Conservation (phyloP, 371 early-diverging fungal species). For the Mucor circinelloides region DNA sequence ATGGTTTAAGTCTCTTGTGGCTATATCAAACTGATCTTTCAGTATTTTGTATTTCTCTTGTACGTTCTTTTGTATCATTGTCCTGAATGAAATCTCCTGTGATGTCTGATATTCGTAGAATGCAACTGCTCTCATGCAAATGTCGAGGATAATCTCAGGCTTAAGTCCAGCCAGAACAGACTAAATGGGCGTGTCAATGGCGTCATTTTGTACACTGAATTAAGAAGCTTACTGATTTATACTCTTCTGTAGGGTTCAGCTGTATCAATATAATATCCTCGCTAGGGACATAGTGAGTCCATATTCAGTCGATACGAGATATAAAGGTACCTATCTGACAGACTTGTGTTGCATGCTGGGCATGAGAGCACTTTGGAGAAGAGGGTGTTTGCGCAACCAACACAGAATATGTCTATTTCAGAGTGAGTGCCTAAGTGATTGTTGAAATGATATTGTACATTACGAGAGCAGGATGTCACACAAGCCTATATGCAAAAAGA, state of each 20-base stretch:
- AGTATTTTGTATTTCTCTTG: conserved; percentile 49
- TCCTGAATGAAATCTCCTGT: conserved; percentile 67
- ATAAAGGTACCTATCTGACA: conserved; percentile 36
- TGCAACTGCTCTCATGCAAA: conserved; percentile 71
- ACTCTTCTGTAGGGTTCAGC: conserved; percentile 75
- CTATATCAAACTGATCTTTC: conserved; percentile 49
- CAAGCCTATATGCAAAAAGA: conserved; percentile 48
- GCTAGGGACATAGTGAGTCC: conserved; percentile 27
- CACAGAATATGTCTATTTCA: conserved; percentile 76
- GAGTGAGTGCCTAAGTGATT: background rate
- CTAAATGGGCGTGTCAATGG: conserved; percentile 22
- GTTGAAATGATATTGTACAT: background rate
- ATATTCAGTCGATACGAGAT: background rate
- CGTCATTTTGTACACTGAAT: background rate
- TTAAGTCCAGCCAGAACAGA: conserved; percentile 75
- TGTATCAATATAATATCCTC: conserved; percentile 72
- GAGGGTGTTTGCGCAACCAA: conserved; percentile 61
- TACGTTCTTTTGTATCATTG: conserved; percentile 56
- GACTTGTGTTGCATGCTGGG: conserved; percentile 74
- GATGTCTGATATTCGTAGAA: conserved; percentile 79
- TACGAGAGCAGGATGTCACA: conserved; percentile 81
- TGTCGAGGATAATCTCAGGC: conserved; percentile 77
- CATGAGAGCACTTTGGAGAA: conserved; percentile 68
- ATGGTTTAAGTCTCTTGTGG: conserved; percentile 50
- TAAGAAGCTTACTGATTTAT: conserved; percentile 50